phyloP scores from a whole-genome alignment of 805 yeast genomes.

The Pichia sporocuriosa region DNA sequence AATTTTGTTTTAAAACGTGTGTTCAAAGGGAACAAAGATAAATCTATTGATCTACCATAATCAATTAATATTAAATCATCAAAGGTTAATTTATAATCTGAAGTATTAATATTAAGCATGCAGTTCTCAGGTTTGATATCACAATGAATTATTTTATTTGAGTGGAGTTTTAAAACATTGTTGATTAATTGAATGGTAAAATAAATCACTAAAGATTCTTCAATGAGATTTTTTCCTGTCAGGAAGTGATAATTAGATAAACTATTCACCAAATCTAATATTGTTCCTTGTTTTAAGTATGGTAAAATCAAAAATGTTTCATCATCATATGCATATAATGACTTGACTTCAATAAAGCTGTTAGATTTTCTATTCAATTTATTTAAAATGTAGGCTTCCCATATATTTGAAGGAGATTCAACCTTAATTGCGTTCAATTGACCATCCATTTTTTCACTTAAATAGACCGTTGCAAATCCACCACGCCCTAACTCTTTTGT shows the following conservation, averaged over 20 bases:
- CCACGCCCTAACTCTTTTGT: conserved; percentile 65
- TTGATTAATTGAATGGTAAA: conserved; percentile 59
- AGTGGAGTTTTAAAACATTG: conserved; percentile 56
- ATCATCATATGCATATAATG: conserved; percentile 51
- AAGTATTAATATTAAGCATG: conserved; percentile 51
- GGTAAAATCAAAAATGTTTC: conserved; percentile 65
- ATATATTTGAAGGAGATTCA: conserved; percentile 58
- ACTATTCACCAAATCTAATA: conserved; percentile 58
- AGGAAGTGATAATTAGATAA: conserved; percentile 22
- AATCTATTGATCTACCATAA: conserved; percentile 75
- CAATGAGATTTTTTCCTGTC: conserved; percentile 31
- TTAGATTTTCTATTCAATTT: conserved; percentile 41
- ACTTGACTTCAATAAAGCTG: conserved; percentile 37
- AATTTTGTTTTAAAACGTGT: conserved; percentile 54
- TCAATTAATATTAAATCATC: conserved; percentile 47
- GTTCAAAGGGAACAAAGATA: conserved; percentile 44
- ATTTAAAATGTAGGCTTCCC: conserved; percentile 76
- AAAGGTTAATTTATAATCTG: conserved; percentile 16
- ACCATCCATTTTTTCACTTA: conserved; percentile 58
- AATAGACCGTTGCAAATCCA: conserved; percentile 71
- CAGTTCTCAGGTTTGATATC: conserved; percentile 84
- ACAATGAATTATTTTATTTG: conserved; percentile 67
- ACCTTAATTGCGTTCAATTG: conserved; percentile 60
- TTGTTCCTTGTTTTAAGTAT: conserved; percentile 63
- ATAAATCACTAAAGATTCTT: conserved; percentile 58